These are phyloP conservation scores for Leishmania mexicana DNA, from an alignment of 208 protist genomes.

Conservation along the genomic window DNA sequence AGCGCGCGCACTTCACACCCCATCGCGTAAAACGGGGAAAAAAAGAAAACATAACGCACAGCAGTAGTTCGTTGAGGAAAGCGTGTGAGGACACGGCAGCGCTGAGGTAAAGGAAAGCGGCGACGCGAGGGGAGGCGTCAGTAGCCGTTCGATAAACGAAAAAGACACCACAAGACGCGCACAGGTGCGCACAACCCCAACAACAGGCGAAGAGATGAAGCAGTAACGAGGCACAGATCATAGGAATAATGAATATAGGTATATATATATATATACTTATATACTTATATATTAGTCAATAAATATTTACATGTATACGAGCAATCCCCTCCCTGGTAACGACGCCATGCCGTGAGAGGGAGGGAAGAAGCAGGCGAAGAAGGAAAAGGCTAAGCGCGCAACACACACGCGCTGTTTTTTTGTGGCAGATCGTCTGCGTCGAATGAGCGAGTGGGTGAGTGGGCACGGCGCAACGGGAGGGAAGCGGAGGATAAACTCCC, in stretches of 20 bases:
- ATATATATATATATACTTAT: not conserved
- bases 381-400: not conserved
- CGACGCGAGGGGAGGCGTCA: not conserved
- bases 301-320: not conserved
- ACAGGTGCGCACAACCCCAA: not conserved
- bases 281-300: not conserved
- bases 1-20: not conserved
- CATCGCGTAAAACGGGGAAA: not conserved
- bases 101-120: not conserved
- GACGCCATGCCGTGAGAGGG: not conserved
- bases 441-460: not conserved
- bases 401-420: not conserved
- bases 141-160: not conserved
- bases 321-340: not conserved
- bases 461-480: too few relatives aligned
- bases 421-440: not conserved
- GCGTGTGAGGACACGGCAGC: not conserved
- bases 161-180: not conserved
- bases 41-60: not conserved
- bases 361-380: not conserved
- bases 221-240: not conserved
- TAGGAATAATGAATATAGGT: not conserved
- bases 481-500: not conserved
- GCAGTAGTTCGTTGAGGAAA: not conserved
- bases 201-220: not conserved